phyloP scores from a whole-genome alignment of 1,139 yeast species.

The Debaryomycetaceae sp. region DNA sequence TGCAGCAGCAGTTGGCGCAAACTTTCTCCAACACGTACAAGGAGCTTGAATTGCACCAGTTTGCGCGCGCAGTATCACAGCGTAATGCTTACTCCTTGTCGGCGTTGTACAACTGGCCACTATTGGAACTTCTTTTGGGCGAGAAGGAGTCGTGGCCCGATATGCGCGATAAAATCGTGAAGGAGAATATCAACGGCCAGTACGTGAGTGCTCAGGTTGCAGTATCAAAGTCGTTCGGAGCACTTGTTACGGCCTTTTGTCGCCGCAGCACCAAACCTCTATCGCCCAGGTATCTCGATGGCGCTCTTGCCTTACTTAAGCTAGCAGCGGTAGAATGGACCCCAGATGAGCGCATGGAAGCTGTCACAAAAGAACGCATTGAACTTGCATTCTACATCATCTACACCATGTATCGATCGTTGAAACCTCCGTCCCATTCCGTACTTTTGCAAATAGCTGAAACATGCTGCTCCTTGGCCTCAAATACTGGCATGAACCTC shows the following conservation, averaged over 20 bases:
- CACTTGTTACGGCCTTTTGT: conserved; percentile 58
- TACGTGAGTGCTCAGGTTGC: conserved; percentile 56
- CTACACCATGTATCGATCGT: conserved; percentile 29
- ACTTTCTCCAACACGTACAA: conserved; percentile 43
- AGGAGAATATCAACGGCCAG: conserved; percentile 56
- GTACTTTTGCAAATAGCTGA: conserved; percentile 28
- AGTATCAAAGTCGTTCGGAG: conserved; percentile 70
- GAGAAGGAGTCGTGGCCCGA: conserved; percentile 39
- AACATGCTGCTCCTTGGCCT: conserved; percentile 29
- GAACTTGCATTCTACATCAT: conserved; percentile 61
- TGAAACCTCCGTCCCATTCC: conserved; percentile 18
- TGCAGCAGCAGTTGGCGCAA: conserved; percentile 33
- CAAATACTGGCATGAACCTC: conserved; percentile 37
- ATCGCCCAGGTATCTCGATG: conserved; percentile 25
- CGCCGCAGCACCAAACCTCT: conserved; percentile 24
- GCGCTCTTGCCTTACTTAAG: conserved; percentile 40
- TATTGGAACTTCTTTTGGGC: conserved; percentile 52
- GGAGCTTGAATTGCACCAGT: conserved; percentile 36
- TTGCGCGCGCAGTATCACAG: conserved; percentile 38
- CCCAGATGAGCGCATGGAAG: conserved; percentile 35
- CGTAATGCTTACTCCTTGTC: conserved; percentile 41
- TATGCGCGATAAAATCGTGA: conserved; percentile 39
- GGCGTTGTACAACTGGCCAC: conserved; percentile 47
- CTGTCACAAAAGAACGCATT: conserved; percentile 49
- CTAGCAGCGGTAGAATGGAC: conserved; percentile 44